Evolutionary conservation across 805 yeast genomes (phyloP).

Genomic region (Ogataea pini): DNA sequence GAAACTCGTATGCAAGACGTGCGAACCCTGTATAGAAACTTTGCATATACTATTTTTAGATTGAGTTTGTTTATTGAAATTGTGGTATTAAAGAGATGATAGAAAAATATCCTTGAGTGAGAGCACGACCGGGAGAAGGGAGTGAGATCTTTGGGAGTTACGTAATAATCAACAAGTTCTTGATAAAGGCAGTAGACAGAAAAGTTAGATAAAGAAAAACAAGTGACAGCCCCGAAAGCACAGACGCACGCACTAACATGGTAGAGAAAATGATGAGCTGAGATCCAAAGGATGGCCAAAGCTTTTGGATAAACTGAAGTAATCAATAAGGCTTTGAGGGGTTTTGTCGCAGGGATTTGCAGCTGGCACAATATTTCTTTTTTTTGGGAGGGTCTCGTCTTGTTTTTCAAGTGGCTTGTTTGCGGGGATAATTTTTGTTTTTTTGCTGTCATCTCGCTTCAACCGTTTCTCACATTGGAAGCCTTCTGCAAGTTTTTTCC

Average conservation of each 20-base stretch:
- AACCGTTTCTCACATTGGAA: conserved; percentile 3
- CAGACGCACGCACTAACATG: too few species aligned
- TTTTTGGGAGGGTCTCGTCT: neutral
- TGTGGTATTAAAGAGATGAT: neutral
- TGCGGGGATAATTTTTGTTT: conserved; percentile 3
- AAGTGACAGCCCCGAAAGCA: too few species aligned
- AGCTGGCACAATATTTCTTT: neutral
- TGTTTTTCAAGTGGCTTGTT: neutral
- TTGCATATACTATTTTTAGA: conserved; percentile 1
- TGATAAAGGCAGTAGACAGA: too few species aligned
- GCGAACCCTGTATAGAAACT: conserved; percentile 1
- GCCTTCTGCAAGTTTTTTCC: conserved; percentile 27
- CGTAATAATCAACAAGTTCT: too few species aligned
- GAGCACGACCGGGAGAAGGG: neutral
- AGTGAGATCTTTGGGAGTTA: neutral
- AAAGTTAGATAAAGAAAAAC: too few species aligned
- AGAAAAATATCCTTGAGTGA: neutral
- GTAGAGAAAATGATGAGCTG: too few species aligned
- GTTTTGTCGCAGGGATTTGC: neutral
- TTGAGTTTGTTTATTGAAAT: neutral
- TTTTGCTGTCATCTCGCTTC: conserved; percentile 7
- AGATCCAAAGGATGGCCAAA: too few species aligned
- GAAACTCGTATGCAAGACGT: too few species aligned
- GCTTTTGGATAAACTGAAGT: too few species aligned
- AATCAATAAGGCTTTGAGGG: conserved; percentile 3